Evolutionary conservation across 2,329 filamentous ascomycete genomes (phyloP), one percentile per base, ranked within the genome.

Genomic region (Colletotrichum sp.): DNA sequence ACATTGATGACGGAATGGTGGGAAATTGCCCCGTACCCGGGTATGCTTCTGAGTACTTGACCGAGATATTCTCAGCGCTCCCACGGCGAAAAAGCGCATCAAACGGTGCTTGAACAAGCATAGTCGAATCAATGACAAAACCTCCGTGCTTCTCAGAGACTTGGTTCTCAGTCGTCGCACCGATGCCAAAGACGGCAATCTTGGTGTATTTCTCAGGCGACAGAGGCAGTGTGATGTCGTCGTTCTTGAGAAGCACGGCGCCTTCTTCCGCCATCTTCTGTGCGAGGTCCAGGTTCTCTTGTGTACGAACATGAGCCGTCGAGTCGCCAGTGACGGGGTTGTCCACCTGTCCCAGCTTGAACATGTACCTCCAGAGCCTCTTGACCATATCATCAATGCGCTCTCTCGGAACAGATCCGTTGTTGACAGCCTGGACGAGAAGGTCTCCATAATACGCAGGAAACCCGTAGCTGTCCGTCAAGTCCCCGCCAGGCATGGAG

Each of bases 381-480:
- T 57, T 51, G n/a, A 67, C 55, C n/a, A 65, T 59, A 18, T 62
- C 31, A 8, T 33, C 51, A 36, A 68, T 24, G n/a, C 54, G 65
- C 4, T 33, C 54, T n/a, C 15, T 57, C 24, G 54, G 54, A 0
- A 97, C 86, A 6, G 93, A 95, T 5, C 91, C 91, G 77, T 97
- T 97, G 47, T 96, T 84, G 8, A 94, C 24, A 11, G 54, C 24
- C 18, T 57, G 2, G 13, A 57, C 54, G 1, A 57, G 54, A 8
- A 57, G 0, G 1, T 57, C 24, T 29, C 54, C 54, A 29, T 57
- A 57, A 5, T 57, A 57, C 12, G 54, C 54, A 0, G 54, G 54
- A 0, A 57, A 57, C 0, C 54, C 54, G 0, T 57, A 57, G 1
- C 54, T 57, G 16, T 57, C 16, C 24, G 24, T 57, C 54, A 57